These are phyloP conservation scores for Tulasnella sp. DNA, from an alignment of 768 basidiomycete species.

Conservation along the genomic window DNA sequence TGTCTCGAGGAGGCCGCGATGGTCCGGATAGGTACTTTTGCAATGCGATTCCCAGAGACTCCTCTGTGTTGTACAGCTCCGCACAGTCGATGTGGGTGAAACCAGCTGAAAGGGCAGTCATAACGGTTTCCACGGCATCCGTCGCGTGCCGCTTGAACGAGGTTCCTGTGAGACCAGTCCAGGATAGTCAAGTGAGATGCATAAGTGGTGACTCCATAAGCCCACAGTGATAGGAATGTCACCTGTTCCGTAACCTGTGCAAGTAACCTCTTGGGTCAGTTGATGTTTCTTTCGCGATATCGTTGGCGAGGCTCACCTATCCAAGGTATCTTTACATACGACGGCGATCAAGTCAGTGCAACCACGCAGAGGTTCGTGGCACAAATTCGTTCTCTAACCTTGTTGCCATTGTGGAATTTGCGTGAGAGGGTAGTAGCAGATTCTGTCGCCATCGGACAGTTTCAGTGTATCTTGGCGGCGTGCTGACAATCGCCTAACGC, in stretches of 20 bases:
- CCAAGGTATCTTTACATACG: too few relatives aligned
- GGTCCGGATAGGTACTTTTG: constrained; percentile 15
- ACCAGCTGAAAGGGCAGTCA: constrained; percentile 22
- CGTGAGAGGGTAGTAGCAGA: neutral
- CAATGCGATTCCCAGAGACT: constrained; percentile 25
- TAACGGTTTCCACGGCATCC: neutral
- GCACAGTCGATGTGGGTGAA: constrained; percentile 26
- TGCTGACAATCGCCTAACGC: too few relatives aligned
- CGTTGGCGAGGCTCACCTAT: too few relatives aligned
- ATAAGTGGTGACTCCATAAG: neutral
- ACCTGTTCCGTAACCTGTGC: constrained; percentile 7
- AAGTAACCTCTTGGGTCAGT: too few relatives aligned
- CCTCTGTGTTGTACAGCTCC: constrained; percentile 26
- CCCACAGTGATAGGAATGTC: neutral
- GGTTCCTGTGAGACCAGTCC: neutral
- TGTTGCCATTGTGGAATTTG: constrained; percentile 7
- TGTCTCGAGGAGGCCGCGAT: constrained; percentile 21
- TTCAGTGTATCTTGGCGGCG: too few relatives aligned
- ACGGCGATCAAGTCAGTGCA: too few relatives aligned
- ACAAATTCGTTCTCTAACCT: neutral
- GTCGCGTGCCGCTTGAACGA: neutral
- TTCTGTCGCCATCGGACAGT: too few relatives aligned
- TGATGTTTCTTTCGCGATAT: too few relatives aligned
- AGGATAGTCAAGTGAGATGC: neutral
- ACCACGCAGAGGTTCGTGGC: too few relatives aligned